phyloP scores from a whole-genome alignment of 2,329 filamentous ascomycete genomes.

The Sporothrix pseudoabietina region DNA sequence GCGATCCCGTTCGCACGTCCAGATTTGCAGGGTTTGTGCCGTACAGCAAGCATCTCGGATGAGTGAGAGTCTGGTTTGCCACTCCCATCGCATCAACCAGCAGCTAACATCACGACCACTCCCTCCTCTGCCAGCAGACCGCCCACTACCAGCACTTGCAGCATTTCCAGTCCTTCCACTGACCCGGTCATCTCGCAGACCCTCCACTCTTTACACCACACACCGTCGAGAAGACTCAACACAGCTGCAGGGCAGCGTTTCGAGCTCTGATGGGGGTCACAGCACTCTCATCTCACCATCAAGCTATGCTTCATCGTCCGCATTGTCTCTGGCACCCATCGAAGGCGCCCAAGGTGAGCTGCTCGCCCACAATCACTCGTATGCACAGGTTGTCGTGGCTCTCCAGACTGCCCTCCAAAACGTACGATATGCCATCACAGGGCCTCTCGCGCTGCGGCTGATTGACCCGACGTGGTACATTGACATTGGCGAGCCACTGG shows the following conservation, averaged over 20 bases:
- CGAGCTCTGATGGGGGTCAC: neutral
- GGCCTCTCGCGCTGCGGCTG: conserved; percentile 47
- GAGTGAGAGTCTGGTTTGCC: conserved; percentile 4
- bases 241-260: neutral
- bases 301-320: neutral
- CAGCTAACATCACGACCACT: neutral
- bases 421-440: conserved; percentile 52
- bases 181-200: neutral
- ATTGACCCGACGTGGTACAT: neutral
- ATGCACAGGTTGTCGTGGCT: conserved; percentile 45
- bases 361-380: neutral
- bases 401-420: conserved; percentile 47
- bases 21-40: conserved; percentile 16
- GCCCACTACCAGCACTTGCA: conserved; percentile 18
- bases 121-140: neutral
- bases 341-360: neutral
- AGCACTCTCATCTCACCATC: neutral
- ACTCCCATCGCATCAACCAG: conserved; percentile 35
- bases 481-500: neutral
- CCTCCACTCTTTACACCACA: neutral
- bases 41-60: neutral
- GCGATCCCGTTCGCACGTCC: neutral
- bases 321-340: neutral
- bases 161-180: neutral
- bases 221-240: neutral